These are phyloP conservation scores for Achaetomiella virescens DNA, from an alignment of 495 filamentous ascomycete genomes.

Conservation along the genomic window DNA sequence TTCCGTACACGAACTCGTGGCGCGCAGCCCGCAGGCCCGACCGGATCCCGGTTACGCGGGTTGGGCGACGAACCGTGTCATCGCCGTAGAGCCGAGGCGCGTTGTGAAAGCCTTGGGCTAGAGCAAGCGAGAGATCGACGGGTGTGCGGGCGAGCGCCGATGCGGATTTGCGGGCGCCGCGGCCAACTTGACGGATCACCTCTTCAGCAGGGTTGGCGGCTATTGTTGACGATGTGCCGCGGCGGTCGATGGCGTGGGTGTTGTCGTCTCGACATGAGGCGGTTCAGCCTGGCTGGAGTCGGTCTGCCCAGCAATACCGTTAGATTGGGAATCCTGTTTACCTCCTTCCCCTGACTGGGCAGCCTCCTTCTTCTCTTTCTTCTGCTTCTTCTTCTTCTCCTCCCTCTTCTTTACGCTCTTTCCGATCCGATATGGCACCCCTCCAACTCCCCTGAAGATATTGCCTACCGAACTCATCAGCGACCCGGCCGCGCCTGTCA, in stretches of 20 bases:
- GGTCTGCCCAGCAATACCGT: not conserved
- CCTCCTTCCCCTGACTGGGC: not conserved
- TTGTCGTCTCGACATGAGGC: constrained; percentile 15
- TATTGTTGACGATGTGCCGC: constrained; percentile 11
- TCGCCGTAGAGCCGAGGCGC: constrained; percentile 70
- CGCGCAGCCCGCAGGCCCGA: constrained; percentile 62
- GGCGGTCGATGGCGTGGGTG: constrained; percentile 17
- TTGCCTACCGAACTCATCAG: constrained; percentile 48
- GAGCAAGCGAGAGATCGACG: constrained; percentile 64
- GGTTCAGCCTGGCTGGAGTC: not conserved
- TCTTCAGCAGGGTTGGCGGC: constrained; percentile 33
- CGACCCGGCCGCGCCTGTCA: constrained; percentile 58
- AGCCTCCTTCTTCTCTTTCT: constrained; percentile 15
- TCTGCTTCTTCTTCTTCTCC: constrained; percentile 39
- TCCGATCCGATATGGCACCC: constrained; percentile 51
- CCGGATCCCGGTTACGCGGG: constrained; percentile 59
- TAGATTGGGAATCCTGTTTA: not conserved
- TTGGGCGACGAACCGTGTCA: constrained; percentile 39
- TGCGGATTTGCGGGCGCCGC: constrained; percentile 43
- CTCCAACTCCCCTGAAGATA: constrained; percentile 51
- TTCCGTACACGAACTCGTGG: constrained; percentile 61
- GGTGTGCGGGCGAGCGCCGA: constrained; percentile 44
- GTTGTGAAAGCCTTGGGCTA: constrained; percentile 79
- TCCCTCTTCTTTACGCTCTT: constrained; percentile 44
- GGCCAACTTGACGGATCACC: constrained; percentile 37